Evolutionary conservation across 1,139 yeast genomes (phyloP).

Genomic region (Pichia sp.): DNA sequence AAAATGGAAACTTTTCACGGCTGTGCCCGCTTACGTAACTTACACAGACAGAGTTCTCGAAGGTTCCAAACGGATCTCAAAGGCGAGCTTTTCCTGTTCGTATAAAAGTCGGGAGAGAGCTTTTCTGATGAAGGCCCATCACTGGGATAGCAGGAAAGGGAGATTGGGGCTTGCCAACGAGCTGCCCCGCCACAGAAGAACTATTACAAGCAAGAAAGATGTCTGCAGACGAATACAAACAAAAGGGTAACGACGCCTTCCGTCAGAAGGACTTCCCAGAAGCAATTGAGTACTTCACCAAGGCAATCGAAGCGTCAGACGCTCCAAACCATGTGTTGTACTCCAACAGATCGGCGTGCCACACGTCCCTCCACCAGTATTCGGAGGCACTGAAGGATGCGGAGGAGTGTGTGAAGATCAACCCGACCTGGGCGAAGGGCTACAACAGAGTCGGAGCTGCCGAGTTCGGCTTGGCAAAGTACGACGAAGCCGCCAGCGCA

Average conservation of each 20-base stretch:
- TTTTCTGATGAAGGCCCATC: neutral
- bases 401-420: constrained; percentile 70
- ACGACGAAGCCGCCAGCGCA: constrained; percentile 62
- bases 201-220: constrained; percentile 18
- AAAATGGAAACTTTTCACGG: constrained; percentile 5
- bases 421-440: constrained; percentile 90
- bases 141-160: neutral
- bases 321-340: constrained; percentile 84
- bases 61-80: neutral
- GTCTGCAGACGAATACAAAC: constrained; percentile 71
- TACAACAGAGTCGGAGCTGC: constrained; percentile 94
- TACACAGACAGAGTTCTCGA: neutral
- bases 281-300: constrained; percentile 76
- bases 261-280: constrained; percentile 76
- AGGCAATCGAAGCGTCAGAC: constrained; percentile 79
- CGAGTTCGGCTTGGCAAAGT: constrained; percentile 74
- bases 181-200: neutral
- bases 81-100: neutral
- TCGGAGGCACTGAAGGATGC: constrained; percentile 79
- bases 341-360: constrained; percentile 92
- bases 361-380: constrained; percentile 75
- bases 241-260: constrained; percentile 88
- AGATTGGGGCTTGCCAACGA: too few relatives aligned
- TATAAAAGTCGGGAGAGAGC: neutral
- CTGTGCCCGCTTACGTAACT: neutral